Evolutionary conservation across 164 flowering plant genomes (phyloP).

Genomic region (Annona squamosa): DNA sequence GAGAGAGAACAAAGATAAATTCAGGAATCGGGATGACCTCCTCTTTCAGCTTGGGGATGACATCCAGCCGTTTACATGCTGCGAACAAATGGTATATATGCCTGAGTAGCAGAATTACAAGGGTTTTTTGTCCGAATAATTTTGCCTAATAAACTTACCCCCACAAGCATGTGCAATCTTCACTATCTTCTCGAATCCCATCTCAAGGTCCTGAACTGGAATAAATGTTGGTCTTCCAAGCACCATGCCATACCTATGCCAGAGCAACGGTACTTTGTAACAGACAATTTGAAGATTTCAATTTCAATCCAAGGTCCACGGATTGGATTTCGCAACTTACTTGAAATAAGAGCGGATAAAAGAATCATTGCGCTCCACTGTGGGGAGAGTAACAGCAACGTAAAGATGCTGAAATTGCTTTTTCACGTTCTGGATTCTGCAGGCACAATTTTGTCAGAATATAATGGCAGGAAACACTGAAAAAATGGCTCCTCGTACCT

Average conservation of each 20-base stretch:
- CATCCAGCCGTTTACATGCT: conserved; percentile 69
- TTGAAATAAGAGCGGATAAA: conserved; percentile 70
- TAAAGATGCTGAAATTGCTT: conserved; percentile 71
- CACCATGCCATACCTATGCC: conserved; percentile 59
- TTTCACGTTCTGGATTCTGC: conserved; percentile 71
- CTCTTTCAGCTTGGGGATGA: conserved; percentile 45
- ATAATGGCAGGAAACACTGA: conserved; percentile 4
- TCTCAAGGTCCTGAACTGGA: conserved; percentile 69
- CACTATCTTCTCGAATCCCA: conserved; percentile 95
- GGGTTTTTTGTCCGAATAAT: conserved; percentile 1
- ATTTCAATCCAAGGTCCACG: background rate
- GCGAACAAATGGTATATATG: conserved; percentile 20
- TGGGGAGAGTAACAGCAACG: conserved; percentile 59
- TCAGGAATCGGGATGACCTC: conserved; percentile 50
- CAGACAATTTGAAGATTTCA: background rate
- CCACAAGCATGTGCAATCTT: conserved; percentile 84
- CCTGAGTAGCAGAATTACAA: conserved; percentile 2
- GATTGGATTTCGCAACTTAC: conserved; percentile 34
- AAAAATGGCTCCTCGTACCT: conserved; percentile 32
- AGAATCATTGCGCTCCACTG: conserved; percentile 70
- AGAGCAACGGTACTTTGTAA: conserved; percentile 13
- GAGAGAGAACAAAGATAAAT: background rate
- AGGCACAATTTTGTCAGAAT: conserved; percentile 9
- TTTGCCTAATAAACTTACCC: conserved; percentile 32
- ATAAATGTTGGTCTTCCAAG: conserved; percentile 80